Percentiles rank a stretch among this genome's conserved stretches.
Conservation (phyloP, 257 asterid genomes). For the Przewalskia tangutica region DNA sequence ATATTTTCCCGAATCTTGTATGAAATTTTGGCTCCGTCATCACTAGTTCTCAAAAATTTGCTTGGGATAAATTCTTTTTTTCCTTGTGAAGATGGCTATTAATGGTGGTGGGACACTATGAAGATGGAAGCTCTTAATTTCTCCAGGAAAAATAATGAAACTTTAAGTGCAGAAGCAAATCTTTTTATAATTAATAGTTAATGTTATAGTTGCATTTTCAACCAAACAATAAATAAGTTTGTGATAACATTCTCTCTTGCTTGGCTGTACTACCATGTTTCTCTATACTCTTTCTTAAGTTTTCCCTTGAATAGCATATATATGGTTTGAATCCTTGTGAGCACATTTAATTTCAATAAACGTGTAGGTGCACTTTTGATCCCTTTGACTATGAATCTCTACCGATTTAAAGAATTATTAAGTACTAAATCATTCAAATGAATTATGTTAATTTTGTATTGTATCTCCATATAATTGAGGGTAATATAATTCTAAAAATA, state of each 20-base stretch:
- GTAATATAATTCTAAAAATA: background rate
- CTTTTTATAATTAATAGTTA: background rate
- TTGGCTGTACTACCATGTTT: background rate
- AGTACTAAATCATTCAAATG: no score
- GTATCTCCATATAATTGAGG: background rate
- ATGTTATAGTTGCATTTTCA: background rate
- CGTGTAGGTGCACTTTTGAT: background rate
- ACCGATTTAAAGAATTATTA: no score
- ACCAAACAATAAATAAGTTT: background rate
- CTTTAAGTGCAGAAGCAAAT: background rate
- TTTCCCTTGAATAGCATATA: background rate
- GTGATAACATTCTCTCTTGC: background rate
- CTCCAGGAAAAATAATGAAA: background rate
- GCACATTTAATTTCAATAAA: background rate
- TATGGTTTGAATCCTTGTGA: background rate
- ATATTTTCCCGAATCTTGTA: background rate
- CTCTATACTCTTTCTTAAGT: background rate
- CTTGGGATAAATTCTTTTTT: background rate
- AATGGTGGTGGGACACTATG: conserved; percentile 24
- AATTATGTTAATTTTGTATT: no score
- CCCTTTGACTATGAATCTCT: no score
- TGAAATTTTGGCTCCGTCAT: background rate
- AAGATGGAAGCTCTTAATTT: background rate
- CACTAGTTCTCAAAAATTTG: background rate
- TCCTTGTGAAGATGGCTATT: conserved; percentile 47